phyloP scores from a whole-genome alignment of 1,284 basidiomycete species.

The Boletus mariae region DNA sequence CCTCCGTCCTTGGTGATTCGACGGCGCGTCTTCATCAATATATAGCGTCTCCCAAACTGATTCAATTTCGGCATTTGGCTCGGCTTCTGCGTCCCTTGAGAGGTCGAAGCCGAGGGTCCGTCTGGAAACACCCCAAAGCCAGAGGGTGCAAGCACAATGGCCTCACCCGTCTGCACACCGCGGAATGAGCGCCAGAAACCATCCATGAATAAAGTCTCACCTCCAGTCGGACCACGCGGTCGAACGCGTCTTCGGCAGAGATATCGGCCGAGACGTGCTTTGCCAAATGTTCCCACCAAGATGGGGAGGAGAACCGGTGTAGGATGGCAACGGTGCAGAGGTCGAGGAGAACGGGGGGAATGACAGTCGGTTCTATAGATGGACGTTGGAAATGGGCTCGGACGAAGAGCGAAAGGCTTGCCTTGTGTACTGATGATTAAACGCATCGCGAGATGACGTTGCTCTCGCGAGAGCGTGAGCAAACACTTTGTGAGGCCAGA shows the following conservation, averaged over 20 bases:
- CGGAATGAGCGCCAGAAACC: slow-evolving; percentile 2
- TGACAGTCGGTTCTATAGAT: slow-evolving; percentile 62
- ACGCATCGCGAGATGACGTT: slow-evolving; percentile 68
- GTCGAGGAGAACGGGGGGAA: slow-evolving; percentile 65
- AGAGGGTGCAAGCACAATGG: slow-evolving; percentile 60
- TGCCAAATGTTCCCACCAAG: slow-evolving; percentile 67
- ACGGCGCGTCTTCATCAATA: slow-evolving; percentile 56
- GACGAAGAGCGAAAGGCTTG: slow-evolving; percentile 15
- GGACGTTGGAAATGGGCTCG: not conserved
- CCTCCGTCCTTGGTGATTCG: slow-evolving; percentile 63
- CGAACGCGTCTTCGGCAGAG: slow-evolving; percentile 54
- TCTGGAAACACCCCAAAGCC: slow-evolving; percentile 46
- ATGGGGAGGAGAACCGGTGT: slow-evolving; percentile 69
- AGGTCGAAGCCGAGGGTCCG: slow-evolving; percentile 2
- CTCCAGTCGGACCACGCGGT: slow-evolving; percentile 61
- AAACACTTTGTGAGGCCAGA: slow-evolving; percentile 57
- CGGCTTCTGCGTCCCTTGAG: slow-evolving; percentile 11
- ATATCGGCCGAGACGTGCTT: slow-evolving; percentile 66
- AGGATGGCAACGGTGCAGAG: slow-evolving; percentile 61
- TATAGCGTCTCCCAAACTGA: slow-evolving; percentile 51
- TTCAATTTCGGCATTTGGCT: slow-evolving; percentile 27
- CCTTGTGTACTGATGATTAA: slow-evolving; percentile 74
- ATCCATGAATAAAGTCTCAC: slow-evolving; percentile 32
- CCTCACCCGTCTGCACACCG: slow-evolving; percentile 54
- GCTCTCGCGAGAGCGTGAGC: slow-evolving; percentile 59